Evolutionary conservation across 768 basidiomycete genomes (phyloP).

Genomic region (Boletellus emodensis): DNA sequence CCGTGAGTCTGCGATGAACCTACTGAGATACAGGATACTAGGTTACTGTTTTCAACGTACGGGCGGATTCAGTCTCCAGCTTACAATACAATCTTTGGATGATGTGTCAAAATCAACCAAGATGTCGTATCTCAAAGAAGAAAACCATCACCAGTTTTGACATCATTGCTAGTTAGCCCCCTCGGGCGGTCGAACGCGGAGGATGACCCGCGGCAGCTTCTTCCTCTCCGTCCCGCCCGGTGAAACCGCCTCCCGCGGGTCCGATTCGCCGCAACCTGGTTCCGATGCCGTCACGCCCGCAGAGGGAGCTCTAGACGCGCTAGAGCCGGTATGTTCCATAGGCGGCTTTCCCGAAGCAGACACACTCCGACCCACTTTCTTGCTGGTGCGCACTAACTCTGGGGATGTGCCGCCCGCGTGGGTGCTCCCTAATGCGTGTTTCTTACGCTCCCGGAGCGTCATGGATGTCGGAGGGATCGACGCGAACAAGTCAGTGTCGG

Average conservation of each 20-base stretch:
- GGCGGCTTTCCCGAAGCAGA: not conserved
- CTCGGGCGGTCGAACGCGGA: conserved; percentile 48
- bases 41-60: too few relatives aligned
- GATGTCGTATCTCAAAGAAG: not conserved
- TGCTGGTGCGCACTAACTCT: not conserved
- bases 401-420: not conserved
- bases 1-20: too few relatives aligned
- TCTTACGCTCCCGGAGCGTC: conserved; percentile 50
- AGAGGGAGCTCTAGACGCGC: not conserved
- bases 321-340: not conserved
- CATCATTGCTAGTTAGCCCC: not conserved
- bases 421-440: conserved; percentile 1
- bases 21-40: too few relatives aligned
- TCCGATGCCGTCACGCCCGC: not conserved
- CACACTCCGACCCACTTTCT: not conserved
- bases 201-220: conserved; percentile 52
- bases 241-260: not conserved
- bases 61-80: too few relatives aligned
- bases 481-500: not conserved
- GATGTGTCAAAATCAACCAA: too few relatives aligned
- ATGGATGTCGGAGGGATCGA: conserved; percentile 37
- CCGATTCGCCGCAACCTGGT: not conserved
- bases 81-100: too few relatives aligned
- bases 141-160: too few relatives aligned
- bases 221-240: conserved; percentile 34